Base-by-base conservation (phyloP, 2,329 filamentous ascomycete genomes). In the Pestalotiopsis sp. region DNA sequence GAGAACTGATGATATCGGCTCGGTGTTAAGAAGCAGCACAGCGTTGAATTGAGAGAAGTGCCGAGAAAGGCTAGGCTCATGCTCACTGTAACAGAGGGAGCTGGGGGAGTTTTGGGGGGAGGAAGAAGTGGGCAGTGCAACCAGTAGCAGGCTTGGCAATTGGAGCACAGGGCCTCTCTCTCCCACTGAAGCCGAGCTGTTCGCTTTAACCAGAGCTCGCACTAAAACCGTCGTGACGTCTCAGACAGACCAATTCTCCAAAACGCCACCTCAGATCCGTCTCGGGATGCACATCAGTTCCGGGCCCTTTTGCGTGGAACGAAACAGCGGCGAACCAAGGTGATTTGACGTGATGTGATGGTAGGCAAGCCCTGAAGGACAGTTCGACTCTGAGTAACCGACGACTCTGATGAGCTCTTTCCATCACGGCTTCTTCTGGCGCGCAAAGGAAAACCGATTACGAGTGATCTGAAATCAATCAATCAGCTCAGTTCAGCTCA, bases 191-290 rank as follows among this genome's bases (percentile, higher is more conserved):
- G 13, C 45, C 11, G 45, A 36, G 31, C 31, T 36, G 31, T 36
- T 31, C 72, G 75, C 77, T 79, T 79, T 74, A 78, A 76, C 73
- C 57, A 74, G 69, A 71, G 65, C 27, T 36, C 61, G 67, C 65
- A 73, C 77, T 78, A 79, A 80, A 81, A 80, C 79, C 76, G 70
- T 66, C 72, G 72, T 70, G 70, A 70, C 74, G 78, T 79, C 78
- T 79, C 77, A 76, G 74, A 71, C 41, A 41, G 20, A 27, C 23
- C 27, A n/a, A 27, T 36, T 36, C 41, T 65, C 70, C 71, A 74
- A 77, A 75, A 76, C 73, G 69, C 69, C 69, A 67, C 70, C 68
- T 69, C 69, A 71, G 27, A 67, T 70, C 69, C 72, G 72, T 74
- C 70, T 71, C 71, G 72, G 72, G 71, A 71, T 70, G 65, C 36